Percentiles rank a stretch among this genome's conserved stretches.
Conservation (phyloP, 225 moss, liverwort and hornwort species). For the Anthoceros angustus region DNA sequence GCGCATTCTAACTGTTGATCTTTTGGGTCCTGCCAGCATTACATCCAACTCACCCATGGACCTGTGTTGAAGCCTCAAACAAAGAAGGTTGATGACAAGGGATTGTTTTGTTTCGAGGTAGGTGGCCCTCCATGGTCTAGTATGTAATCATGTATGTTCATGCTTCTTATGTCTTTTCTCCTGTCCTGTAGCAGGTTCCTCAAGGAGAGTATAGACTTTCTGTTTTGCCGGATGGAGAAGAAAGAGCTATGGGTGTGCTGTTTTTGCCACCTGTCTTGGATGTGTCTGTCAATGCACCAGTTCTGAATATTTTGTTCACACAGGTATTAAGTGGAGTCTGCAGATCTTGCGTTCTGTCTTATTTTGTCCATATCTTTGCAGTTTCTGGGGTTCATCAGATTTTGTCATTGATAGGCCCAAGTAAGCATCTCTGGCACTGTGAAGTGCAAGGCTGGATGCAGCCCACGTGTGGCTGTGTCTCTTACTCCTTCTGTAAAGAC, state of each 20-base stretch:
- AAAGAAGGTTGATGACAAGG: constrained; percentile 40
- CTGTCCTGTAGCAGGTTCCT: constrained; percentile 19
- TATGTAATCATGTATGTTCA: background rate
- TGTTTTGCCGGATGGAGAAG: constrained; percentile 41
- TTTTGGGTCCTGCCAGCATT: constrained; percentile 26
- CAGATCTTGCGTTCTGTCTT: background rate
- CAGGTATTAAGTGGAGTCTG: constrained; percentile 25
- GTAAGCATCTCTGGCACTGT: constrained; percentile 59
- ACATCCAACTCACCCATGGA: constrained; percentile 49
- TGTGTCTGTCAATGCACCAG: constrained; percentile 38
- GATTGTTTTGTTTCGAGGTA: constrained; percentile 59
- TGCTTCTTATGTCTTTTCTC: background rate
- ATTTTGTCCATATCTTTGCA: background rate
- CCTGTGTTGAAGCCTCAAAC: constrained; percentile 46
- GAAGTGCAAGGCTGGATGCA: constrained; percentile 50
- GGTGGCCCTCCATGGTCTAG: background rate
- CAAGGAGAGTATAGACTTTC: constrained; percentile 55
- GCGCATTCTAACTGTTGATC: background rate
- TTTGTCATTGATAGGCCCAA: constrained; percentile 29
- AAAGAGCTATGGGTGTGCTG: constrained; percentile 40
- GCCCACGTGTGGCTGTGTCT: constrained; percentile 28
- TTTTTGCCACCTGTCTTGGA: constrained; percentile 56
- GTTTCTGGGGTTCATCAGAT: background rate
- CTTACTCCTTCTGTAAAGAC: constrained; percentile 24
- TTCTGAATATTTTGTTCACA: constrained; percentile 41